Evolutionary conservation across 1,284 basidiomycete genomes (phyloP).

Genomic region (Ceratobasidium sp.): DNA sequence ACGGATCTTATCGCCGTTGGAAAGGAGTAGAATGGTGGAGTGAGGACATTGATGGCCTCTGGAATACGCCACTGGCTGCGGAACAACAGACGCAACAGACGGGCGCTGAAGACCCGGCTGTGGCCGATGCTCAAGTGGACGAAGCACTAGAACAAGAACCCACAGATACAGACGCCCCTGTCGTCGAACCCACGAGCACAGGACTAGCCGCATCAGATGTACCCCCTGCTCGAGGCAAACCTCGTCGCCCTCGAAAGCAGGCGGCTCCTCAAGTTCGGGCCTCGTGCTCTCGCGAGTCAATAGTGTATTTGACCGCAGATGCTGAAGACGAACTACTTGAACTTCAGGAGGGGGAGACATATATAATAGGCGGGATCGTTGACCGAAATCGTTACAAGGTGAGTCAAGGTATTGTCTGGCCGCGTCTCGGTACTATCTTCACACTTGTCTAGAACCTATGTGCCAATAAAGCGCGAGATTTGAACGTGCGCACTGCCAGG

Average conservation of each 20-base stretch:
- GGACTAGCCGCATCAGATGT: background rate
- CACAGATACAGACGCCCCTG: slow-evolving; percentile 36
- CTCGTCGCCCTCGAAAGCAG: slow-evolving; percentile 25
- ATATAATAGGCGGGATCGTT: slow-evolving; percentile 95
- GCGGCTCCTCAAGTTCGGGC: slow-evolving; percentile 5
- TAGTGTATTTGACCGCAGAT: slow-evolving; percentile 96
- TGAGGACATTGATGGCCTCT: slow-evolving; percentile 73
- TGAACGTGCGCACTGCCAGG: slow-evolving; percentile 83
- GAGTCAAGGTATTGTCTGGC: slow-evolving; percentile 40
- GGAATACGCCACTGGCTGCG: slow-evolving; percentile 50
- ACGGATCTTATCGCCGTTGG: slow-evolving; percentile 82
- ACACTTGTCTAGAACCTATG: slow-evolving; percentile 76
- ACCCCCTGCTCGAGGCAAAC: slow-evolving; percentile 27
- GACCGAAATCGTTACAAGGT: slow-evolving; percentile 98
- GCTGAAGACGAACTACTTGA: slow-evolving; percentile 83
- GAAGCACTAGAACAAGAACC: slow-evolving; percentile 24
- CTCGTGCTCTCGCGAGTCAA: slow-evolving; percentile 52
- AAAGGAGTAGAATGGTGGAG: slow-evolving; percentile 80
- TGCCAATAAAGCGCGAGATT: slow-evolving; percentile 79
- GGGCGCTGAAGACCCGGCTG: slow-evolving; percentile 34
- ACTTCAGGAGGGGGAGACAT: slow-evolving; percentile 84
- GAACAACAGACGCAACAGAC: background rate
- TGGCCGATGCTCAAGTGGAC: slow-evolving; percentile 15
- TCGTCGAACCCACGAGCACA: slow-evolving; percentile 4
- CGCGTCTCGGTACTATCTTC: slow-evolving; percentile 19